Base-by-base conservation (phyloP, 148 eudicot species). In the Vaccinium macrocarpon region DNA sequence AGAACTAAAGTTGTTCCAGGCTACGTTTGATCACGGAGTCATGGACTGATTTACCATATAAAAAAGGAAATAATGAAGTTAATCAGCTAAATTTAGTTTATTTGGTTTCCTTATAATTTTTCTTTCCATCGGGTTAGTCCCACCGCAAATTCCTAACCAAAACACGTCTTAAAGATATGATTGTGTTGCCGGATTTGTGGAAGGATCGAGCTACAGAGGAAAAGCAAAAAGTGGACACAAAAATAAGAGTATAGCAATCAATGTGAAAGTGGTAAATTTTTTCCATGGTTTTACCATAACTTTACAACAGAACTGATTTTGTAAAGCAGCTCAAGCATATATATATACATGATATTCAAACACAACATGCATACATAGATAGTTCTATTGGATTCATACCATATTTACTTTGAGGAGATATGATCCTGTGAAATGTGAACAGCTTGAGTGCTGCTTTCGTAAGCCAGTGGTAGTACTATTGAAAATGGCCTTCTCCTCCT, bases 401-500 rank as follows among this genome's bases (percentile, higher is more conserved):
- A 79, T 76, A 76, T 1, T 0, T 82, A 83, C 79, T 76, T 76
- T 49, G 23, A 80, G 80, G 86, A 87, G 82, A 66, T 86, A 16
- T 68, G 32, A 57, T 64, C 71, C 78, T 85, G 50, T 74, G 73
- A 76, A 55, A 81, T 76, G 76, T 80, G 78, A 56, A 80, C 82
- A 35, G n/a, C 64, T 57, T 4, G 46, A 25, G 25, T 76, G 66
- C 84, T 85, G 91, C 87, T 92, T 76, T 79, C 89, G 89, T 89
- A 86, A 89, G 91, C 91, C 84, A 76, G 72, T 82, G 78, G 68
- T 4, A 88, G 64, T 78, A 77, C 59, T 4, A 88, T 88, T 82
- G 81, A n/a, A 51, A 46, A 71, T 68, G 79, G 79, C 77, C 85
- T 89, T 84, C 75, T 78, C 85, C 87, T 78, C 85, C 86, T 82